Conservation (phyloP, 2,329 filamentous ascomycete species). For the Colletotrichum sp. region DNA sequence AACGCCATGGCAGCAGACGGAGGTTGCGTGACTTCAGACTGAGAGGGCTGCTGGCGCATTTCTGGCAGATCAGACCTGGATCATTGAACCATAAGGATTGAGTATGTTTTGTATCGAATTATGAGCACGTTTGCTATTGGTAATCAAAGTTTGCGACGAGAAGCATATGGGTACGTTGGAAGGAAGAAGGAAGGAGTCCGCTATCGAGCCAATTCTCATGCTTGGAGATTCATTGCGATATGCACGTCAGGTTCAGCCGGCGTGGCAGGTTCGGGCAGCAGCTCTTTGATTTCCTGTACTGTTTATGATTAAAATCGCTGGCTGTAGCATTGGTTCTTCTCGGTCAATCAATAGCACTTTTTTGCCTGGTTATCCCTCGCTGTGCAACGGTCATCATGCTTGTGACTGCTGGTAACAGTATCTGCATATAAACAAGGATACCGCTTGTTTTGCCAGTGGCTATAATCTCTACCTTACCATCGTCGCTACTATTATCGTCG, state of each 20-base stretch:
- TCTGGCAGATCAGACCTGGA: background rate
- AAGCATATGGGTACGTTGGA: background rate
- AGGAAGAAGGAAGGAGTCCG: background rate
- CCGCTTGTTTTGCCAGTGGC: background rate
- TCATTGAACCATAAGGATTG: background rate
- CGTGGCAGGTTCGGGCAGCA: background rate
- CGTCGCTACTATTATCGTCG: background rate
- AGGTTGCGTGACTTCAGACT: background rate
- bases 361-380: background rate
- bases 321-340: background rate
- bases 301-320: background rate
- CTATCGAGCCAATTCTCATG: background rate
- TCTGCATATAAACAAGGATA: background rate
- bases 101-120: background rate
- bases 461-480: background rate
- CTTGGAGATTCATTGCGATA: background rate
- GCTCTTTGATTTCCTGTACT: background rate
- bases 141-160: background rate
- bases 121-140: background rate
- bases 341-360: background rate
- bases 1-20: background rate
- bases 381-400: background rate
- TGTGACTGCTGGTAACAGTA: background rate
- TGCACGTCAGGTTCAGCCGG: background rate
- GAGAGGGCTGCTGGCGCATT: background rate